Evolutionary conservation across 2,329 filamentous ascomycete species (phyloP).

Genomic region (Talaromyces amestolkiae): DNA sequence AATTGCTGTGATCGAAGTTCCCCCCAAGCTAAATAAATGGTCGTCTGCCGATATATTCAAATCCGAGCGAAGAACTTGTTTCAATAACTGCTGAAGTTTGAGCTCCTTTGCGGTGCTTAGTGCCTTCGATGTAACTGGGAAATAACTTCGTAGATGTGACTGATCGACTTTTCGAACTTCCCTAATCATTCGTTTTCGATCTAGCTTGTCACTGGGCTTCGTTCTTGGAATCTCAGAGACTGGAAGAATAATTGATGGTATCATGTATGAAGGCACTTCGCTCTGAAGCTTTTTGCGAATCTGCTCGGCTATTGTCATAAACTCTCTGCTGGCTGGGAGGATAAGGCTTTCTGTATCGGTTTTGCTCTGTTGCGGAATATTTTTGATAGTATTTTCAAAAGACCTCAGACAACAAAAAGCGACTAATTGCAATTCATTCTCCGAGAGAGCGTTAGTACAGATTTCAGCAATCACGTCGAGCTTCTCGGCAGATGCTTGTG

Average conservation of each 20-base stretch:
- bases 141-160: not conserved
- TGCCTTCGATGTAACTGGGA: not conserved
- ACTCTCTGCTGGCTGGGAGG: not conserved
- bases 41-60: not conserved
- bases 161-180: not conserved
- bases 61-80: not conserved
- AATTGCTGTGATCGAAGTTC: not conserved
- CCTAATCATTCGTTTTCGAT: not conserved
- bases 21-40: not conserved
- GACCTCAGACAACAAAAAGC: not conserved
- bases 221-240: not conserved
- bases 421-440: not conserved
- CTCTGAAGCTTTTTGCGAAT: not conserved
- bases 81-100: not conserved
- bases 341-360: not conserved
- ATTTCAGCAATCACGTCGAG: slow-evolving; percentile 29
- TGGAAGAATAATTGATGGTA: not conserved
- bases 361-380: not conserved
- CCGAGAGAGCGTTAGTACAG: not conserved
- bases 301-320: not conserved
- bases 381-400: not conserved
- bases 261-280: not conserved
- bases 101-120: not conserved
- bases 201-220: not conserved
- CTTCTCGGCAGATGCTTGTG: slow-evolving; percentile 42